Evolutionary conservation across 106 monocot genomes (phyloP).

Genomic region (Allium sativum): DNA sequence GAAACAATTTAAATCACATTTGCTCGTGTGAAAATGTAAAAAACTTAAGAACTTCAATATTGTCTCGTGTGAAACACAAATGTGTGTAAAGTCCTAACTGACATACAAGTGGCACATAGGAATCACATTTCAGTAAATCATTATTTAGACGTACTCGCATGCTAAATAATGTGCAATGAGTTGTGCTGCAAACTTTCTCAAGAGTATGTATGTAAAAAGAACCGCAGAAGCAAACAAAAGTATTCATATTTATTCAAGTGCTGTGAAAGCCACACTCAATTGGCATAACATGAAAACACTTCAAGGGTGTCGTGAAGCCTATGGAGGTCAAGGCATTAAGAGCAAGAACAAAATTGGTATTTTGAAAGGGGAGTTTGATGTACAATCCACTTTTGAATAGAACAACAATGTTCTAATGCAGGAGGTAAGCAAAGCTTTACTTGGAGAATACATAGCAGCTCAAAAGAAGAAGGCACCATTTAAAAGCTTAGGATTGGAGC

Average conservation of each 20-base stretch:
- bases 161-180: conserved; percentile 88
- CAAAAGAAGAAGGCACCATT: conserved; percentile 69
- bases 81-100: too few relatives aligned
- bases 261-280: conserved; percentile 60
- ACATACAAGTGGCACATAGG: too few relatives aligned
- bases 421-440: conserved; percentile 90
- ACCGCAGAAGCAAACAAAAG: conserved; percentile 59
- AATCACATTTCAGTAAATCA: too few relatives aligned
- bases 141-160: too few relatives aligned
- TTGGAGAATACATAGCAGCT: conserved; percentile 44
- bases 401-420: conserved; percentile 96
- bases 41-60: too few relatives aligned
- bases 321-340: conserved; percentile 98
- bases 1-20: too few relatives aligned
- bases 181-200: conserved; percentile 52
- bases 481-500: conserved; percentile 78
- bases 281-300: conserved; percentile 97
- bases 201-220: conserved; percentile 55
- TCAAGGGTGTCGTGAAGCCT: conserved; percentile 97
- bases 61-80: too few relatives aligned
- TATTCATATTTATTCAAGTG: conserved; percentile 88
- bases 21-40: too few relatives aligned
- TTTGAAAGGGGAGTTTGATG: conserved; percentile 85
- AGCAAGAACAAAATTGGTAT: conserved; percentile 80
- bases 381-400: conserved; percentile 92